Evolutionary conservation across 1,139 yeast species (phyloP), one percentile per base, ranked within the genome.

Genomic region (Spathaspora jeffriesii): DNA sequence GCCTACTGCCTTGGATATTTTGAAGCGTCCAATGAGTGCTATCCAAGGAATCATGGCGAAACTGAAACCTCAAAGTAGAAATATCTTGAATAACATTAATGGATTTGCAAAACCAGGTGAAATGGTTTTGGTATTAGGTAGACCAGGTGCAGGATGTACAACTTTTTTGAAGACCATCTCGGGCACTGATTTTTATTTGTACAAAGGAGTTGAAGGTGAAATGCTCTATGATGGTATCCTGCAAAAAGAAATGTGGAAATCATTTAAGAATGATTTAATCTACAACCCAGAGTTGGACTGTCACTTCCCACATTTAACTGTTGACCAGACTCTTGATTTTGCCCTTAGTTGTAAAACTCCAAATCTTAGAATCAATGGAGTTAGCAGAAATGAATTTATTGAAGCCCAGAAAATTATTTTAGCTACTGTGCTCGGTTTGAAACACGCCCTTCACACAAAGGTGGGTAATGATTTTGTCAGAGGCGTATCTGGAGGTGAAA

Each of bases 221-320:
- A 63, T 70, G 34, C 52, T 70, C n/a, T 81, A 79, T 55, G 81
- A 81, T 59, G 82, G 82, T 41, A 67, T 81, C 42, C 58, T 75
- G 2, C 82, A 73, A 47, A 42, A 62, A 9, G 83, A 79, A 46
- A 78, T 81, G n/a, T 68, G 60, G 68, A 58, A 63, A 68, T 34
- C 64, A 70, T 43, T 78, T n/a, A n/a, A n/a, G n/a, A n/a, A 69
- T 59, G 82, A 79, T 52, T 73, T 79, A 11, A 64, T 79, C 21
- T 79, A 78, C 53, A 75, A 75, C 46, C 81, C 82, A 31, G 83
- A 79, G 60, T 59, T 76, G 40, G 84, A 79, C 57, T 68, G 65
- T 21, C 84, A 79, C 61, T 78, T 77, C 60, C 83, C 84, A 9
- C 77, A 75, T 54, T 63, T 79, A 55, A 64, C 74, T 8, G 83